These are phyloP conservation scores for Fusarium hostae DNA, from an alignment of 2,329 filamentous ascomycete genomes.

Conservation along the genomic window DNA sequence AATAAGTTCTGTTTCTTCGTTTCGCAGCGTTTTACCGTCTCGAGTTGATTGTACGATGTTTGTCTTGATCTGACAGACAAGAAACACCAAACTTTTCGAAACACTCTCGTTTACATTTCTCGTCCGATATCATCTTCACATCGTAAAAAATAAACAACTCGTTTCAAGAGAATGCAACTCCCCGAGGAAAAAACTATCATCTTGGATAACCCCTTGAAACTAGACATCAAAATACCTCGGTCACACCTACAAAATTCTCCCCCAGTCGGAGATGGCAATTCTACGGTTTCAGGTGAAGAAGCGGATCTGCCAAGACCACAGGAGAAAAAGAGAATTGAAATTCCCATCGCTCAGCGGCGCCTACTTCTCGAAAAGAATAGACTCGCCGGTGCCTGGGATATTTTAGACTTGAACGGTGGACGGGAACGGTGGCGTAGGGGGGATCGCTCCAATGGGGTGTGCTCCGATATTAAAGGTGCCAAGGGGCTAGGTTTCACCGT, in stretches of 20 bases:
- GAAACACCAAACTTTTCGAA: slow-evolving; percentile 24
- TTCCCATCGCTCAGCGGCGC: neutral
- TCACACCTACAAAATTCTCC: slow-evolving; percentile 17
- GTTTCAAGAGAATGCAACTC: slow-evolving; percentile 22
- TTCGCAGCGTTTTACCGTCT: neutral
- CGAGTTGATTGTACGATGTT: neutral
- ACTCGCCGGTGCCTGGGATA: neutral
- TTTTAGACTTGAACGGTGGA: neutral
- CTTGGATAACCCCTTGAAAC: slow-evolving; percentile 24
- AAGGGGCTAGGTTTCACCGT: slow-evolving; percentile 30
- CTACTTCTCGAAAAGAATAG: slow-evolving; percentile 13
- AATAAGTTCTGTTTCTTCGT: neutral
- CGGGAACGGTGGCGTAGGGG: neutral
- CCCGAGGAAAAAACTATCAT: neutral
- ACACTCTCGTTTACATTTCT: slow-evolving; percentile 17
- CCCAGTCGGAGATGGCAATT: slow-evolving; percentile 28
- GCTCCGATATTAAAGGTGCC: slow-evolving; percentile 36
- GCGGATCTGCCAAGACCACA: slow-evolving; percentile 3
- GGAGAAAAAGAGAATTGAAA: neutral
- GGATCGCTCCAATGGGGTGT: slow-evolving; percentile 15
- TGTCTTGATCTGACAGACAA: neutral
- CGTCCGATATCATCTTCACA: neutral
- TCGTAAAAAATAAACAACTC: neutral
- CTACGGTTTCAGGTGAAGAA: slow-evolving; percentile 34
- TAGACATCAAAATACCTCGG: neutral